Conservation (phyloP, 202 grass and related monocot species). For the Dendrocalamus latiflorus region DNA sequence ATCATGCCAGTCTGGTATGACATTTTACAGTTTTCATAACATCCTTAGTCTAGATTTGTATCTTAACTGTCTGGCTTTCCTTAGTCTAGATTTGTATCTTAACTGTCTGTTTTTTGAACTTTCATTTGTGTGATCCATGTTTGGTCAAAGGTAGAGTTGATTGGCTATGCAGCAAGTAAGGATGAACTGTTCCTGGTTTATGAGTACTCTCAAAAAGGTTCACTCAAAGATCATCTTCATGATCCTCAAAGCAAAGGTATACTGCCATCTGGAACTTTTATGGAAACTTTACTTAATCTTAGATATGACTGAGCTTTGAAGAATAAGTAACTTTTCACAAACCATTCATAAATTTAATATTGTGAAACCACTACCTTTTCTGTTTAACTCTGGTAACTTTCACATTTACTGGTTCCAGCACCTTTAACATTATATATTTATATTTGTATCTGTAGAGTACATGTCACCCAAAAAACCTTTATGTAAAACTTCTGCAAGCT, state of each 20-base stretch:
- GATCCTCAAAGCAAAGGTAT: conserved; percentile 95
- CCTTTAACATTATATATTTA: conserved; percentile 18
- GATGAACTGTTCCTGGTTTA: conserved; percentile 96
- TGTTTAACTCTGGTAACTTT: conserved; percentile 15
- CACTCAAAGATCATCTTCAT: conserved; percentile 89
- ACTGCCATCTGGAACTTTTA: conserved; percentile 13
- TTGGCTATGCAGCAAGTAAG: conserved; percentile 94
- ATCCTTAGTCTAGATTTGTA: too few species aligned
- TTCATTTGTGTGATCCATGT: conserved; percentile 48
- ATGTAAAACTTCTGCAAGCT: not conserved
- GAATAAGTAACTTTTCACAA: too few species aligned
- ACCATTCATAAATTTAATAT: not conserved
- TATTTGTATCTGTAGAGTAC: not conserved
- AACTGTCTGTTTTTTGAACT: conserved; percentile 47
- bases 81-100: not conserved
- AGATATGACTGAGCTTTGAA: not conserved
- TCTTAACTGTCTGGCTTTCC: too few species aligned
- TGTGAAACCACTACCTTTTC: not conserved
- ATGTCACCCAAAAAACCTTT: not conserved
- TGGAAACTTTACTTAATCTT: conserved; percentile 1
- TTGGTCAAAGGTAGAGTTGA: conserved; percentile 99
- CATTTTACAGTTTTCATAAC: conserved; percentile 24
- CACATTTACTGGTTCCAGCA: not conserved
- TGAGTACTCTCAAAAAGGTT: conserved; percentile 97
- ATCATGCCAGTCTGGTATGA: conserved; percentile 95